A percentile compares a stretch with the other conserved stretches of the same genome.
Evolutionary conservation across 2,329 filamentous ascomycete genomes (phyloP).

Genomic region (Colletotrichum endophyticum): DNA sequence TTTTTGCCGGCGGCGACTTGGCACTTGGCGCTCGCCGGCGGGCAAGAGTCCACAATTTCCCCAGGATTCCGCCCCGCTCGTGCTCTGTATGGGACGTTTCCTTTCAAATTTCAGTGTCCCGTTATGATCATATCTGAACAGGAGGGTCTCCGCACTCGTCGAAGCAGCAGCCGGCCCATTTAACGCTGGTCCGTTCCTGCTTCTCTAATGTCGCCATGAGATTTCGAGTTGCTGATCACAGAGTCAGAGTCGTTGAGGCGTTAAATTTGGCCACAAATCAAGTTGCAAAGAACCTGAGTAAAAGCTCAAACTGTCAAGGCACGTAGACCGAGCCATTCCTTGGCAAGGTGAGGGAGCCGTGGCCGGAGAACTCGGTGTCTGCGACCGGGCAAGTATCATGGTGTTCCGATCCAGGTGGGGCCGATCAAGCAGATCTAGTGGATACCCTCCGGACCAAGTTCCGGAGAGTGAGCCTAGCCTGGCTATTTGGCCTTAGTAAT

Average conservation of each 20-base stretch:
- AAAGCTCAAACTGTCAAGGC: fast-evolving
- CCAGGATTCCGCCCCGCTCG: background rate
- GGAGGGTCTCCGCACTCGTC: background rate
- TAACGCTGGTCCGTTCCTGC: background rate
- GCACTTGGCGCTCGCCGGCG: background rate
- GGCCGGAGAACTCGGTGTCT: background rate
- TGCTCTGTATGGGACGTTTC: fast-evolving
- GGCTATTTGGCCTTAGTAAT: background rate
- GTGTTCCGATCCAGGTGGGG: background rate
- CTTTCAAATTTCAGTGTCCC: too few species aligned
- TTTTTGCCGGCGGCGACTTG: background rate
- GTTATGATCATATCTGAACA: fast-evolving
- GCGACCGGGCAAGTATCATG: fast-evolving
- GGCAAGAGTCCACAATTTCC: background rate
- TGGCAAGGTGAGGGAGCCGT: background rate
- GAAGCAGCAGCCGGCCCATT: background rate
- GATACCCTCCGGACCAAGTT: fast-evolving
- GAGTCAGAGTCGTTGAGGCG: background rate
- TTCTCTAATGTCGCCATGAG: background rate
- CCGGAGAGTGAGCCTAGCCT: background rate
- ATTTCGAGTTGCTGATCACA: fast-evolving
- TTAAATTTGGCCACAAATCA: background rate
- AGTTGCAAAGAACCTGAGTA: background rate
- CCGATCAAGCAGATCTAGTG: background rate
- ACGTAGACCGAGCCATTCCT: background rate